These are phyloP conservation scores for Hypoxylon sp. DNA, from an alignment of 2,329 filamentous ascomycete species.

Conservation along the genomic window DNA sequence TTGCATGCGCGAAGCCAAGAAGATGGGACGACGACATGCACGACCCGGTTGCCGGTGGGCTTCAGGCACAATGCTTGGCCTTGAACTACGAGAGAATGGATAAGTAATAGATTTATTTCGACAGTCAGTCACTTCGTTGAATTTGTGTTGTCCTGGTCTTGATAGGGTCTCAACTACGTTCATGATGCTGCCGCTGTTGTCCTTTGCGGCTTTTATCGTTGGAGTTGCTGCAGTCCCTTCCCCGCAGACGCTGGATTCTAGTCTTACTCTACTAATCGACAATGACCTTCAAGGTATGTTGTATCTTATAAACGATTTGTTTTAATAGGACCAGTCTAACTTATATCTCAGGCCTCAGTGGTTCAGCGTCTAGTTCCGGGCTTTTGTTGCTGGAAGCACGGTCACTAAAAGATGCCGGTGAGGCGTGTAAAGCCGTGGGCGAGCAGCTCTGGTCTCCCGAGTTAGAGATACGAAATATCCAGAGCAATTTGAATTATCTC, in stretches of 20 bases:
- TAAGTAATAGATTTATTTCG: background rate
- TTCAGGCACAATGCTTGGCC: slow-evolving; percentile 7
- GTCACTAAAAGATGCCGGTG: slow-evolving; percentile 51
- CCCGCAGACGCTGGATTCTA: slow-evolving; percentile 55
- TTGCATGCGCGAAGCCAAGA: background rate
- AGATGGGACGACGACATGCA: slow-evolving; percentile 1
- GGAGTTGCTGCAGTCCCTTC: slow-evolving; percentile 49
- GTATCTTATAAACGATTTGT: background rate
- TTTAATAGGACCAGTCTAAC: background rate
- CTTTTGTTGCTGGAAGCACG: slow-evolving; percentile 56
- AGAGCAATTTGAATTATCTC: slow-evolving; percentile 57
- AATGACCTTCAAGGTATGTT: slow-evolving; percentile 60
- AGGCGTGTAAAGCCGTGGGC: slow-evolving; percentile 56
- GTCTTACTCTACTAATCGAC: slow-evolving; percentile 57
- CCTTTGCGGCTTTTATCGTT: slow-evolving; percentile 18
- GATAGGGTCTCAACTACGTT: background rate
- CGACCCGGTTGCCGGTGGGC: slow-evolving; percentile 16
- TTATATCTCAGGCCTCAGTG: slow-evolving; percentile 51
- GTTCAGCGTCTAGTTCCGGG: slow-evolving; percentile 54
- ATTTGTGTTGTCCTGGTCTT: background rate
- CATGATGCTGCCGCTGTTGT: slow-evolving; percentile 32
- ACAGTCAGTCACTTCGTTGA: background rate
- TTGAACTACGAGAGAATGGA: background rate
- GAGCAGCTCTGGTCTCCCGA: slow-evolving; percentile 58
- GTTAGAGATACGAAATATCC: slow-evolving; percentile 48